These are phyloP conservation scores for Elsinoe fawcettii DNA, from an alignment of 2,329 filamentous ascomycete species.

Conservation along the genomic window DNA sequence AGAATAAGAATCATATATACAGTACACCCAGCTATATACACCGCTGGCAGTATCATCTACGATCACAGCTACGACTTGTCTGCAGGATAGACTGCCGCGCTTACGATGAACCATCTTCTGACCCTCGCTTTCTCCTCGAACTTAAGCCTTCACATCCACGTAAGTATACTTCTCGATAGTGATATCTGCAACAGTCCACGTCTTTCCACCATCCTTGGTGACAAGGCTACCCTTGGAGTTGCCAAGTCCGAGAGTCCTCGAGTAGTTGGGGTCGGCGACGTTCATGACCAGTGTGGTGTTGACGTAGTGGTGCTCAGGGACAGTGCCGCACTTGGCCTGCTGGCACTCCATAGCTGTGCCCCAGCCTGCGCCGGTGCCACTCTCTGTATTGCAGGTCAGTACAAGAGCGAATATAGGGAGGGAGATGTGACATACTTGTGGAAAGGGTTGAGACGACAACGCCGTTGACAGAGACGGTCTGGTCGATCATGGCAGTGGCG, in stretches of 20 bases:
- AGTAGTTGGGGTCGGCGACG: slow-evolving; percentile 14
- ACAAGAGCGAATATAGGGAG: background rate
- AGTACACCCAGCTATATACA: too few relatives aligned
- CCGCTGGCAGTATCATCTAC: too few relatives aligned
- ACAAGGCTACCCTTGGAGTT: slow-evolving; percentile 14
- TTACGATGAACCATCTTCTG: too few relatives aligned
- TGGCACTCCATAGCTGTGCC: slow-evolving; percentile 15
- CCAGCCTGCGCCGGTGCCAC: slow-evolving; percentile 13
- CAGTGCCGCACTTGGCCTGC: slow-evolving; percentile 14
- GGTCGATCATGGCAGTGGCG: slow-evolving; percentile 11
- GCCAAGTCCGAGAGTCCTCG: background rate
- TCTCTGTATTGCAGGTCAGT: slow-evolving; percentile 3
- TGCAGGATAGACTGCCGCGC: too few relatives aligned
- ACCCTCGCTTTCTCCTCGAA: too few relatives aligned
- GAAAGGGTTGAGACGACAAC: slow-evolving; percentile 11
- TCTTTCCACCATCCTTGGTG: slow-evolving; percentile 37
- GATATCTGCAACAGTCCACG: slow-evolving; percentile 32
- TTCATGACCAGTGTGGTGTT: slow-evolving; percentile 15
- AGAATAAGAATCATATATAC: too few relatives aligned
- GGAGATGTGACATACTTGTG: slow-evolving; percentile 18
- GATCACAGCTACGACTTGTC: too few relatives aligned
- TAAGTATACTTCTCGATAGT: background rate
- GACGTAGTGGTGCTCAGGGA: slow-evolving; percentile 14
- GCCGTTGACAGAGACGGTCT: slow-evolving; percentile 14
- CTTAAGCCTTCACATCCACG: background rate